Conservation (phyloP, 176 grass and related monocot species). For the Oropetium thomaeum region DNA sequence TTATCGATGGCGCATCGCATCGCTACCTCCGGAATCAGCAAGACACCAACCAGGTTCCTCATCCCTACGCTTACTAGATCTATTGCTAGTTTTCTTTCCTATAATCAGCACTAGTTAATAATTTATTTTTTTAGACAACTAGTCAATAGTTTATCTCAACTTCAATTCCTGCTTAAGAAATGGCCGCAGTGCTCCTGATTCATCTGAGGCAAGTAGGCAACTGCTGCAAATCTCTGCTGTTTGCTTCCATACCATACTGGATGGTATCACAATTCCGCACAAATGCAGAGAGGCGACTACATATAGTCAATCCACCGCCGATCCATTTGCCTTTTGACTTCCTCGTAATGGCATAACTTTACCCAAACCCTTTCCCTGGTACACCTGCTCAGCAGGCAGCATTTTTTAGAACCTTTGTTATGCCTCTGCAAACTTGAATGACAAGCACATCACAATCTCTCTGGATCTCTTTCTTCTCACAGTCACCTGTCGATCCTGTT, state of each 20-base stretch:
- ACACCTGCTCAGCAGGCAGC: not conserved
- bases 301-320: not conserved
- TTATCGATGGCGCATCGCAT: conserved; percentile 39
- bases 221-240: not conserved
- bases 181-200: not conserved
- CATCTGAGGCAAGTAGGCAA: not conserved
- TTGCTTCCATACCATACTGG: not conserved
- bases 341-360: not conserved
- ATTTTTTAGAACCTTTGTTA: not conserved
- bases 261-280: not conserved
- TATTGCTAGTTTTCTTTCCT: not conserved
- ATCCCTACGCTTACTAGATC: not conserved
- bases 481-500: not conserved
- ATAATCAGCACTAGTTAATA: not conserved
- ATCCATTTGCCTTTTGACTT: not conserved
- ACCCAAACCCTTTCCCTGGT: not conserved
- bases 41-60: conserved; percentile 19
- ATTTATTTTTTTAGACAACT: too few relatives aligned
- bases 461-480: not conserved
- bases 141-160: not conserved
- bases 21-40: conserved; percentile 50
- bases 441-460: not conserved
- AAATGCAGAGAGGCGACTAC: not conserved
- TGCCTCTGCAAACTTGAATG: not conserved
- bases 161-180: not conserved